Conservation (phyloP, 192 early-diverging fungal genomes). For the Dimargaris cristalligena region DNA sequence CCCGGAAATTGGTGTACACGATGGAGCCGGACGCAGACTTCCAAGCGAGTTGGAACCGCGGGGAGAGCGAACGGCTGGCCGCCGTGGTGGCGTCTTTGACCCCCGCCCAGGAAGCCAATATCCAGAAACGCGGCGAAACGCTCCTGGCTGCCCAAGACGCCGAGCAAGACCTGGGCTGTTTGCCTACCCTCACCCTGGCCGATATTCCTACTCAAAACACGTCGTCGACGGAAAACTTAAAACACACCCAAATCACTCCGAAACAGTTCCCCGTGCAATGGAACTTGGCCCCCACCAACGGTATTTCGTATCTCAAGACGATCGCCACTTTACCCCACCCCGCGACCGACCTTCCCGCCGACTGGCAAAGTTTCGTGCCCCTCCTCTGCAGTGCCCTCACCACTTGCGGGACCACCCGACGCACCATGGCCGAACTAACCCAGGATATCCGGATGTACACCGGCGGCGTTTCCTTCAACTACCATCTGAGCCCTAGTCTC, state of each 20-base stretch:
- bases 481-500: slow-evolving; percentile 46
- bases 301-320: slow-evolving; percentile 72
- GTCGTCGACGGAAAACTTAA: slow-evolving; percentile 37
- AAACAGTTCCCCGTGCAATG: slow-evolving; percentile 56
- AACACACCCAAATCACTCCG: slow-evolving; percentile 26
- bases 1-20: slow-evolving; percentile 54
- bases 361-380: slow-evolving; percentile 54
- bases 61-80: slow-evolving; percentile 51
- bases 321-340: slow-evolving; percentile 41
- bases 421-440: slow-evolving; percentile 66
- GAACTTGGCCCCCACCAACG: slow-evolving; percentile 71
- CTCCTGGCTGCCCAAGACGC: slow-evolving; percentile 53
- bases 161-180: slow-evolving; percentile 56
- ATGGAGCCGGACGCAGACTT: slow-evolving; percentile 69
- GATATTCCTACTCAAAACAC: slow-evolving; percentile 52
- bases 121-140: slow-evolving; percentile 46
- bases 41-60: slow-evolving; percentile 31
- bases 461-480: slow-evolving; percentile 61
- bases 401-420: slow-evolving; percentile 41
- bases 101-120: slow-evolving; percentile 33
- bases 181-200: slow-evolving; percentile 68
- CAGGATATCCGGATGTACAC: slow-evolving; percentile 72
- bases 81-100: slow-evolving; percentile 41
- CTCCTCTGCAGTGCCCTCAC: slow-evolving; percentile 54
- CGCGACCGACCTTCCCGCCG: slow-evolving; percentile 25